Evolutionary conservation across 164 flowering plant genomes (phyloP).

Genomic region (Vitis amurensis): DNA sequence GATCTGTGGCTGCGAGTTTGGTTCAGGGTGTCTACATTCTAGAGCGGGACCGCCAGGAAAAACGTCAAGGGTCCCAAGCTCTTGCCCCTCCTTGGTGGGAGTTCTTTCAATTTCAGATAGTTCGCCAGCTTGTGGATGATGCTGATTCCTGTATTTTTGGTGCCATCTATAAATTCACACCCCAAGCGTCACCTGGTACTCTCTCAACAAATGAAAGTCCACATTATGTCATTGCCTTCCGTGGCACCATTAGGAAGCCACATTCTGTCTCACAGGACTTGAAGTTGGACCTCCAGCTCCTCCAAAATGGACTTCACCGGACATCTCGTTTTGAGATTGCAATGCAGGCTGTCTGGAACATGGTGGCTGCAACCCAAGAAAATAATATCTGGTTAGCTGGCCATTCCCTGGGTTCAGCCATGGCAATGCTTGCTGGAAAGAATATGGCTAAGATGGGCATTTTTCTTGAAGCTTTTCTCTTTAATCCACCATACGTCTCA

Average conservation of each 20-base stretch:
- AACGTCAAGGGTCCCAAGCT: conserved; percentile 54
- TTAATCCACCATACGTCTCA: conserved; percentile 83
- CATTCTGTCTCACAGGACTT: conserved; percentile 63
- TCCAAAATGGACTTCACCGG: conserved; percentile 61
- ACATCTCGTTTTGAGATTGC: conserved; percentile 69
- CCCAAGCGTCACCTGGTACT: conserved; percentile 16
- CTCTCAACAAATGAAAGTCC: conserved; percentile 32
- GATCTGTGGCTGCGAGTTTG: conserved; percentile 80
- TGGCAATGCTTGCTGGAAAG: conserved; percentile 85
- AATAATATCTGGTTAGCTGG: conserved; percentile 76
- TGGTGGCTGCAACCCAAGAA: conserved; percentile 51
- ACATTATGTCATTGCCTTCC: conserved; percentile 69
- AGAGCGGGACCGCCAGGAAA: conserved; percentile 78
- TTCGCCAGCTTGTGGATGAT: conserved; percentile 56
- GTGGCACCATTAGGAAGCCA: conserved; percentile 74
- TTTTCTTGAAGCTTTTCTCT: conserved; percentile 66
- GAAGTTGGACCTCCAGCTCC: conserved; percentile 51
- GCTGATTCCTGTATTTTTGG: conserved; percentile 76
- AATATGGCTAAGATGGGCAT: conserved; percentile 66
- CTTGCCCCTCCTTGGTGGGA: conserved; percentile 97
- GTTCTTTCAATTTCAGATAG: conserved; percentile 57
- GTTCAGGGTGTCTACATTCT: conserved; percentile 78
- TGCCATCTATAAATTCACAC: conserved; percentile 57
- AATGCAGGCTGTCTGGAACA: conserved; percentile 60
- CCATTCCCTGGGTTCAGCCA: conserved; percentile 88